phyloP scores from a whole-genome alignment of 371 early-diverging fungal species.

The Rhizomucor miehei region DNA sequence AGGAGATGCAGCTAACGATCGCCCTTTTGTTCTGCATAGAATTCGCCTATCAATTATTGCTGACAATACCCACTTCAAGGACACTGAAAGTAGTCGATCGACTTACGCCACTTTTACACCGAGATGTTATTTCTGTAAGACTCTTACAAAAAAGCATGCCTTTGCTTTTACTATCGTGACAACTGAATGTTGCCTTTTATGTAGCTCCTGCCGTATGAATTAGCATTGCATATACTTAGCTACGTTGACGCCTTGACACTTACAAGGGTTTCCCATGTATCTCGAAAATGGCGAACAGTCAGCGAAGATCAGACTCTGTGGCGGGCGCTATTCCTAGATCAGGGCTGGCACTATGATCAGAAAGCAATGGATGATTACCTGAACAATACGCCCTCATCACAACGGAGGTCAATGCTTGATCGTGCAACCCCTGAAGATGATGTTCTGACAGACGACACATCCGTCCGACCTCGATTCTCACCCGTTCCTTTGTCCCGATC shows the following conservation, averaged over 20 bases:
- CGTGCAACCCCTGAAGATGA: not conserved
- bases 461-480: slow-evolving; percentile 8
- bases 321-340: slow-evolving; percentile 50
- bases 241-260: slow-evolving; percentile 53
- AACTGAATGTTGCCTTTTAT: slow-evolving; percentile 1
- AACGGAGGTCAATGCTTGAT: not conserved
- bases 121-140: slow-evolving; percentile 58
- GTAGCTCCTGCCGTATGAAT: slow-evolving; percentile 59
- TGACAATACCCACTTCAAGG: slow-evolving; percentile 55
- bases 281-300: slow-evolving; percentile 59
- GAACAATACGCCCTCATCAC: slow-evolving; percentile 3
- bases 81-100: slow-evolving; percentile 54
- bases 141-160: not conserved
- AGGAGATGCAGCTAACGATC: too few relatives aligned
- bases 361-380: slow-evolving; percentile 47
- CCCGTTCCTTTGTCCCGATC: slow-evolving; percentile 27
- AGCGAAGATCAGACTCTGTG: slow-evolving; percentile 67
- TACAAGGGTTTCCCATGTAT: slow-evolving; percentile 45
- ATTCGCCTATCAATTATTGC: slow-evolving; percentile 64
- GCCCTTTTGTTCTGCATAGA: slow-evolving; percentile 36
- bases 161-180: not conserved
- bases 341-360: slow-evolving; percentile 54
- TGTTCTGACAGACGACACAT: not conserved
- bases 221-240: slow-evolving; percentile 60
- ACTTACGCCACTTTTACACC: slow-evolving; percentile 59